phyloP scores from a whole-genome alignment of 1,284 basidiomycete species.

The Violaceomyces palustris region DNA sequence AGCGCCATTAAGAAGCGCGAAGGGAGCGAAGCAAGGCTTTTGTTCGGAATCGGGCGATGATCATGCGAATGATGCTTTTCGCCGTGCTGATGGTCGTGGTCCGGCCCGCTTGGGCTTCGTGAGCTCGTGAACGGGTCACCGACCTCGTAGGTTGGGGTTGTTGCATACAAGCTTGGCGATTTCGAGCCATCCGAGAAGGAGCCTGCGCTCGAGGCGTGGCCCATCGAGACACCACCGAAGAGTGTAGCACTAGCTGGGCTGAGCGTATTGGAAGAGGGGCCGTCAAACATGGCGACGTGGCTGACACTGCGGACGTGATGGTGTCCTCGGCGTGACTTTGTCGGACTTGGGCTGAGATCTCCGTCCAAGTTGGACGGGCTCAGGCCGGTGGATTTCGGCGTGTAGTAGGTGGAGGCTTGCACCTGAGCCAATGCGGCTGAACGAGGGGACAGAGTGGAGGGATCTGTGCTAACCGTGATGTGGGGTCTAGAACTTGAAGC shows the following conservation, averaged over 20 bases:
- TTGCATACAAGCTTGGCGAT: too few species aligned
- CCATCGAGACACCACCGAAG: constrained; percentile 15
- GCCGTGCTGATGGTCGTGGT: constrained; percentile 1
- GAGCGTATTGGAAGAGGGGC: too few species aligned
- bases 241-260: constrained; percentile 11
- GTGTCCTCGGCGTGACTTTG: constrained; percentile 30
- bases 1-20: constrained; percentile 22
- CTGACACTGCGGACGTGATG: constrained; percentile 38
- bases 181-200: constrained; percentile 14
- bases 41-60: constrained; percentile 6
- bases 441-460: constrained; percentile 19
- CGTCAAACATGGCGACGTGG: constrained; percentile 21
- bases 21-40: constrained; percentile 9
- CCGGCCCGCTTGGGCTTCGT: neutral
- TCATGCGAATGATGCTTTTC: constrained; percentile 6
- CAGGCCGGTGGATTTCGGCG: neutral
- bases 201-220: constrained; percentile 11
- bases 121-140: constrained; percentile 4
- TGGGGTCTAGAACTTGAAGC: constrained; percentile 8
- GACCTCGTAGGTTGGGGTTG: too few species aligned
- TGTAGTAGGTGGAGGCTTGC: neutral
- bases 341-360: constrained; percentile 29
- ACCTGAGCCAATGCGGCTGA: constrained; percentile 16
- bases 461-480: constrained; percentile 30
- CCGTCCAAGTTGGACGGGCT: constrained; percentile 1